Conservation (phyloP, 2,329 filamentous ascomycete genomes). For the Ophiosphaerella herpotricha region DNA sequence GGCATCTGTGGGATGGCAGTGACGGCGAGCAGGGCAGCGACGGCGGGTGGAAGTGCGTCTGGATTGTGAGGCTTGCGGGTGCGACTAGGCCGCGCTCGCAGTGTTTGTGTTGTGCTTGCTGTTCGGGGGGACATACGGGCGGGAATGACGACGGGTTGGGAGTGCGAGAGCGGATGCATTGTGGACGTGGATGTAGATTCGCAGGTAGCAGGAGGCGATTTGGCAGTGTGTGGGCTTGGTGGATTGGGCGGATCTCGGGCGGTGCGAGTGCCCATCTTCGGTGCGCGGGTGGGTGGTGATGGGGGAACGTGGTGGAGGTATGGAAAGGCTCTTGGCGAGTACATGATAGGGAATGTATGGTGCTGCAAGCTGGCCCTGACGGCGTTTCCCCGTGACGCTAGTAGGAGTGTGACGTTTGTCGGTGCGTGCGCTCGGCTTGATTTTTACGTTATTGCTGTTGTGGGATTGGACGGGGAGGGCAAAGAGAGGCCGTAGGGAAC, state of each 20-base stretch:
- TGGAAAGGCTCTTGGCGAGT: slow-evolving; percentile 52
- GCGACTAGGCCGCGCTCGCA: slow-evolving; percentile 34
- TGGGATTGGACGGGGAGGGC: slow-evolving; percentile 37
- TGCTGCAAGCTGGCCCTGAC: slow-evolving; percentile 24
- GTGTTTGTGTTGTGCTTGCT: slow-evolving; percentile 35
- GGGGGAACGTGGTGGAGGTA: slow-evolving; percentile 45
- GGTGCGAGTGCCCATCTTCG: slow-evolving; percentile 40
- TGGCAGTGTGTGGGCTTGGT: slow-evolving; percentile 19
- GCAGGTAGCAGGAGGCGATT: slow-evolving; percentile 9
- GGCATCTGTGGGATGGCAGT: slow-evolving; percentile 62
- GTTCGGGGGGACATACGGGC: slow-evolving; percentile 38
- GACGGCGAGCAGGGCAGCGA: slow-evolving; percentile 62
- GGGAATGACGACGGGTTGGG: slow-evolving; percentile 51
- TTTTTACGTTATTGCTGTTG: slow-evolving; percentile 45
- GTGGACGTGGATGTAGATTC: slow-evolving; percentile 16
- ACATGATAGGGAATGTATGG: slow-evolving; percentile 41
- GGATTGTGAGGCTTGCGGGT: slow-evolving; percentile 44
- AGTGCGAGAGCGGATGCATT: slow-evolving; percentile 39
- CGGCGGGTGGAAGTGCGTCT: slow-evolving; percentile 57
- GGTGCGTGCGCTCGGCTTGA: slow-evolving; percentile 15
- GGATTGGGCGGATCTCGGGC: slow-evolving; percentile 21
- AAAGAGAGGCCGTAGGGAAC: slow-evolving; percentile 27
- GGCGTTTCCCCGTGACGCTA: slow-evolving; percentile 35
- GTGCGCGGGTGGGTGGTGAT: slow-evolving; percentile 33
- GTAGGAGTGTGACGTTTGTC: slow-evolving; percentile 34